phyloP scores from a whole-genome alignment of 371 early-diverging fungal genomes.

The Circinella umbellata region DNA sequence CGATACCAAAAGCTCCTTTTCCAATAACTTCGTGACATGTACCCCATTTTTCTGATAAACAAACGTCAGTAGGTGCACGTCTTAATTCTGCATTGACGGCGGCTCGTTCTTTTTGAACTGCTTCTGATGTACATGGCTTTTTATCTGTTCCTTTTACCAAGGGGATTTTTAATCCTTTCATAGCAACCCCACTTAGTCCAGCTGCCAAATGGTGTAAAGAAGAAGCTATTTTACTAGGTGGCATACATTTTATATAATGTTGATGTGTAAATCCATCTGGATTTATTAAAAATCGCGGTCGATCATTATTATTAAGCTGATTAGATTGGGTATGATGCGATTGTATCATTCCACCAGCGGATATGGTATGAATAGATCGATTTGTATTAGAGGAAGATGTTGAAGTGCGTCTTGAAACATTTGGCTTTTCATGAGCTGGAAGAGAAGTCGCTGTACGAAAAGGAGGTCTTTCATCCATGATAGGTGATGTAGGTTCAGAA shows the following conservation, averaged over 20 bases:
- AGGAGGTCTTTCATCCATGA: not conserved
- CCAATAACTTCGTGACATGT: constrained; percentile 56
- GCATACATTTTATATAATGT: constrained; percentile 17
- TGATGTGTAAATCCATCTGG: constrained; percentile 19
- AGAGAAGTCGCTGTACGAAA: not conserved
- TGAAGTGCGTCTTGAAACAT: not conserved
- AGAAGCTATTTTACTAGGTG: not conserved
- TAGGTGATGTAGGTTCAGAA: constrained; percentile 1
- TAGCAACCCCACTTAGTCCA: not conserved
- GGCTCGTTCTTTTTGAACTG: constrained; percentile 35
- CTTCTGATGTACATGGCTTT: constrained; percentile 20
- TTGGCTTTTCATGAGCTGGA: not conserved
- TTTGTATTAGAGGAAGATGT: not conserved
- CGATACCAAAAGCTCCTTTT: constrained; percentile 57
- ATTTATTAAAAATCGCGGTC: constrained; percentile 10
- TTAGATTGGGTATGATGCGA: constrained; percentile 7
- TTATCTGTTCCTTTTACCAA: constrained; percentile 29
- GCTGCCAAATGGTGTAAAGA: constrained; percentile 18
- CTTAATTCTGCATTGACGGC: constrained; percentile 29
- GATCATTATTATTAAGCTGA: not conserved
- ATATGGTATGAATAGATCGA: constrained; percentile 1
- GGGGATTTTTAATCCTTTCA: constrained; percentile 17
- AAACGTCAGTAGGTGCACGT: constrained; percentile 13
- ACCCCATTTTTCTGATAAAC: constrained; percentile 53
- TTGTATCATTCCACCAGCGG: not conserved